Base-by-base conservation (phyloP, 2,329 filamentous ascomycete species). In the Colletotrichum costaricense region DNA sequence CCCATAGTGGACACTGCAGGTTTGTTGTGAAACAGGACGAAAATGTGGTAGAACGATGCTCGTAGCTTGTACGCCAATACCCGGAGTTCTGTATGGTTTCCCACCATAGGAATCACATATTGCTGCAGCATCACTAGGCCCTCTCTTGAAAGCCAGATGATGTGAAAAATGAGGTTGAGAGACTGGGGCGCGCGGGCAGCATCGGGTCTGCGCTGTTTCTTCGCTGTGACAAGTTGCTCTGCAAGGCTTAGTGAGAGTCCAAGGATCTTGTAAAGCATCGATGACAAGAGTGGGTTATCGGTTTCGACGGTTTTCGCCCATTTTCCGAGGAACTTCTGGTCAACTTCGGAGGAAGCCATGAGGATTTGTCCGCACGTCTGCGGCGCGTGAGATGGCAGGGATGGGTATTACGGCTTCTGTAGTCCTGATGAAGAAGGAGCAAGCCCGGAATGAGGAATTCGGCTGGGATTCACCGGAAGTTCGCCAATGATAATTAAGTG, bases 311-410 rank as follows among this genome's bases (percentile, higher is more conserved):
- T 89, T 83, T 92, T 93, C 81, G 97, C 96, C 81, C 98, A 92
- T 80, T 92, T 93, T 84, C 95, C 95, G 79, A 99, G 89, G 84
- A 97, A 98, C 86, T 98, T 99, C 86, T 98, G 95, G 83, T 99
- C 97, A 75, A 98, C 95, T 85, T 98, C 95, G 74, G 95, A 97
- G 81, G 95, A 97, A 85, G 97, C 97, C 97, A 98, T 99, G 75
- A 81, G 80, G 78, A 58, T 67, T 60, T 56, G 19, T 35, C 52
- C 5, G 38, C n/a, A 28, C 33, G 12, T 58, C n/a, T 42, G 24
- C 30, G 6, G 63, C 46, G 22, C 42, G 28, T 19, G 58, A 24
- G 22, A 60, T 30, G 33, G 46, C 7, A 46, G n/a, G 16, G 16
- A 26, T 26, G 7, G 22, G 49, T 46, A n/a, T 64, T 19, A 19